Evolutionary conservation across 176 grass and related monocot species (phyloP).

Genomic region (Aegilops sharonensis): DNA sequence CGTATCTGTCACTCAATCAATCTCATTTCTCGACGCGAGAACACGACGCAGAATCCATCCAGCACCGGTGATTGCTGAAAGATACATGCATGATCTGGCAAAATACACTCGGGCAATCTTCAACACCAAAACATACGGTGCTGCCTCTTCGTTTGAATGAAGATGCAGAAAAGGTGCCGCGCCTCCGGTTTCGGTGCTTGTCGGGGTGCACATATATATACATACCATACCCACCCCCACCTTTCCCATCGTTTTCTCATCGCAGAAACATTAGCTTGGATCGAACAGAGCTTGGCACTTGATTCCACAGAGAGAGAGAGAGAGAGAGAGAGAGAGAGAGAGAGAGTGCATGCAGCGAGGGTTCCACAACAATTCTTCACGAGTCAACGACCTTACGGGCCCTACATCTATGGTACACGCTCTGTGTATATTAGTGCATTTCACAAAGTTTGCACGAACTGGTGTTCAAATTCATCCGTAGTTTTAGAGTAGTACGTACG

Average conservation of each 20-base stretch:
- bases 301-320: not conserved
- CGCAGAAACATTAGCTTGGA: not conserved
- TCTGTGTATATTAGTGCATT: not conserved
- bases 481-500: not conserved
- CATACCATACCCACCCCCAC: not conserved
- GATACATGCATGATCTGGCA: not conserved
- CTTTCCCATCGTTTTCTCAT: not conserved
- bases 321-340: too few species aligned
- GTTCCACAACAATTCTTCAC: too few species aligned
- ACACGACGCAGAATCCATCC: not conserved
- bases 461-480: not conserved
- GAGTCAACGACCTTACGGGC: not conserved
- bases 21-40: not conserved
- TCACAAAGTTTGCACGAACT: not conserved
- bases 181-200: not conserved
- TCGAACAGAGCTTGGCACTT: not conserved
- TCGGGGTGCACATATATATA: not conserved
- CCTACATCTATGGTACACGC: conserved; percentile 5
- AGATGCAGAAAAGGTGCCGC: too few species aligned
- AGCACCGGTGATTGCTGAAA: not conserved
- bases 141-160: not conserved
- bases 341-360: too few species aligned
- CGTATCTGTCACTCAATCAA: not conserved
- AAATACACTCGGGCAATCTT: not conserved
- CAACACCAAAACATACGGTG: not conserved